A percentile compares a stretch with the other conserved stretches of the same genome.
Evolutionary conservation across 495 filamentous ascomycete genomes (phyloP).

Genomic region (Trichoderma reesei): DNA sequence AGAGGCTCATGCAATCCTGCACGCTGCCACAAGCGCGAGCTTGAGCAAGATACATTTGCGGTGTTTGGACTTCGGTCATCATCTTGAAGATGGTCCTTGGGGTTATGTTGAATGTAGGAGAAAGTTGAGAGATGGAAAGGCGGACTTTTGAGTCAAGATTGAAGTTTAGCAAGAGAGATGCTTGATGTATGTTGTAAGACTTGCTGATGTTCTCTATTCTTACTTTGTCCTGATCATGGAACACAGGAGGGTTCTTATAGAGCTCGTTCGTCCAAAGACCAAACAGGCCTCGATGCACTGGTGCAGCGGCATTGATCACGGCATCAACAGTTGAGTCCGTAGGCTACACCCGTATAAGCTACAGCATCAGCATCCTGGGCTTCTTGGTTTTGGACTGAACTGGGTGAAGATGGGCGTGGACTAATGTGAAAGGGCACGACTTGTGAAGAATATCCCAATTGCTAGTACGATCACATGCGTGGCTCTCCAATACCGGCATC

Average conservation of each 20-base stretch:
- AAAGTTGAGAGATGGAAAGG: background rate
- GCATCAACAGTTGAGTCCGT: no score
- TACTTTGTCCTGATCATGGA: background rate
- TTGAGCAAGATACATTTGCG: background rate
- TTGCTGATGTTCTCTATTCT: background rate
- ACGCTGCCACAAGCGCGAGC: background rate
- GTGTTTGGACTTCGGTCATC: constrained; percentile 2
- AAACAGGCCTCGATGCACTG: background rate
- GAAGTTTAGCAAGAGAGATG: no score
- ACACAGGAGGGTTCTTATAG: background rate
- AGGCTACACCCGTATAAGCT: no score
- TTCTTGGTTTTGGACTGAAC: no score
- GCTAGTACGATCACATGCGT: no score
- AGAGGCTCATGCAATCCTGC: constrained; percentile 17
- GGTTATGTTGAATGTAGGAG: background rate
- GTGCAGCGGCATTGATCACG: no score
- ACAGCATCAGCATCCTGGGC: no score
- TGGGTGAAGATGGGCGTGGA: no score
- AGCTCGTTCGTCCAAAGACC: background rate
- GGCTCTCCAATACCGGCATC: no score
- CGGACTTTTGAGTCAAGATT: background rate
- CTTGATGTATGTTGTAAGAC: no score
- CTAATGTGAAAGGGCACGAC: no score
- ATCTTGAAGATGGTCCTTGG: background rate
- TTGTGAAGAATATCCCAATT: no score